Base-by-base conservation (phyloP, 192 early-diverging fungal species). In the Entophlyctis helioformis region DNA sequence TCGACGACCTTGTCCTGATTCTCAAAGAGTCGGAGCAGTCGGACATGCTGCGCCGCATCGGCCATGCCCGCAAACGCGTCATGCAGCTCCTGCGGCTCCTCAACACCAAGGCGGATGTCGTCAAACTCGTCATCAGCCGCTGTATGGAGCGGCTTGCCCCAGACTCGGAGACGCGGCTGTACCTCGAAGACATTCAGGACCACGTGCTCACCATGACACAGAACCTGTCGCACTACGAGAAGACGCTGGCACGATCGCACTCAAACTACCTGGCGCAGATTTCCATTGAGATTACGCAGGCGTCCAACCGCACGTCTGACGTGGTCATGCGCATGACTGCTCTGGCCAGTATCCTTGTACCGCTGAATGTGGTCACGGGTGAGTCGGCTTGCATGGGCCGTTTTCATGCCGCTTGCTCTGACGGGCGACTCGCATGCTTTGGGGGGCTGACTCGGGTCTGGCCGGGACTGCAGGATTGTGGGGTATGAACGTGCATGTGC, bases 1-100 rank as follows among this genome's bases (percentile, higher is more conserved):
- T 98, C 45, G 92, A 98, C 56, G 95, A 98, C 48, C 60, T 96
- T 0, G 91, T 96, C 0, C 65, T 98, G 20, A 82, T 96, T 21
- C 65, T 93, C n/a, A 81, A 87, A 42, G 88, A 91, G 57, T 81
- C 84, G 2, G 92, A 96, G 55, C 64, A 83, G 48, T 57, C 52
- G 6, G 83, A 81, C 46, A 80, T 89, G 81, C 60, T 91, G 39
- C 66, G 74, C 32, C 72, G 80, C 7, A 84, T 89, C 19, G 86
- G 86, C 5, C 57, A 61, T 19, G 76, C 78, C 9, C 69, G 89
- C 8, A 87, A 88, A 37, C 57, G 64, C 18, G 76, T 90, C 15
- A 80, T 85, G 58, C 54, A 64, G 24, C 53, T 89, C 3, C 54
- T 83, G 45, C 62, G 85, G 7, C 52, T 86, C 40, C 51, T 88